Conservation (phyloP, 2,329 filamentous ascomycete species). For the Ramularia endophylla region DNA sequence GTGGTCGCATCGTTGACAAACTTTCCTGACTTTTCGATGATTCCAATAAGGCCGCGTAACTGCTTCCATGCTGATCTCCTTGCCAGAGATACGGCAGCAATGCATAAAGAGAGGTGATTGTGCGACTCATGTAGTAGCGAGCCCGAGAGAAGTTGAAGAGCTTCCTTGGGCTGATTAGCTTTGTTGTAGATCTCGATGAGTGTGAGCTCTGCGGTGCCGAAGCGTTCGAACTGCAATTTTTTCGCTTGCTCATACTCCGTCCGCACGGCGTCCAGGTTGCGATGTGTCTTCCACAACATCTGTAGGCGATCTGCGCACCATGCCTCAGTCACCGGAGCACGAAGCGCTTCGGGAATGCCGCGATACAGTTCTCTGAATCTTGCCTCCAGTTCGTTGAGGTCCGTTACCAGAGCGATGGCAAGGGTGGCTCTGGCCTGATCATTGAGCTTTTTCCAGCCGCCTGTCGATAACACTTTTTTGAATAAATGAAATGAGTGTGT, state of each 20-base stretch:
- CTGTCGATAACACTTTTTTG: no score
- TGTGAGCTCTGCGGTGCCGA: slow-evolving; percentile 3
- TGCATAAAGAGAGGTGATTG: slow-evolving; percentile 4
- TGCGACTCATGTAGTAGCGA: not conserved
- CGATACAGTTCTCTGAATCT: no score
- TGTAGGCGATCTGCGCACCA: slow-evolving; percentile 2
- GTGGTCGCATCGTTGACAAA: not conserved
- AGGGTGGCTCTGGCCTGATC: no score
- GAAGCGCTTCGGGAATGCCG: no score
- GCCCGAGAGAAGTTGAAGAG: slow-evolving; percentile 5
- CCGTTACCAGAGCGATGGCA: no score
- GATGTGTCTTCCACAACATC: slow-evolving; percentile 9
- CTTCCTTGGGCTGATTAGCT: slow-evolving; percentile 9
- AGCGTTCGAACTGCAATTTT: not conserved
- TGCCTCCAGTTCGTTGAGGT: no score
- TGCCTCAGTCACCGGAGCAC: no score
- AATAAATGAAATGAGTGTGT: no score
- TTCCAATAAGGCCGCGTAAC: slow-evolving; percentile 3
- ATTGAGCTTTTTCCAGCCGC: no score
- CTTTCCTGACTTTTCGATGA: slow-evolving; percentile 2
- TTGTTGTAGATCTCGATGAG: slow-evolving; percentile 10
- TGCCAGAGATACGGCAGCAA: slow-evolving; percentile 11
- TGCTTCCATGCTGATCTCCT: slow-evolving; percentile 7
- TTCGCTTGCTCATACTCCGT: not conserved
- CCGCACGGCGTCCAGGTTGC: slow-evolving; percentile 3